These are phyloP conservation scores for Diplodia scrobiculata DNA, from an alignment of 2,329 filamentous ascomycete genomes.

Conservation along the genomic window DNA sequence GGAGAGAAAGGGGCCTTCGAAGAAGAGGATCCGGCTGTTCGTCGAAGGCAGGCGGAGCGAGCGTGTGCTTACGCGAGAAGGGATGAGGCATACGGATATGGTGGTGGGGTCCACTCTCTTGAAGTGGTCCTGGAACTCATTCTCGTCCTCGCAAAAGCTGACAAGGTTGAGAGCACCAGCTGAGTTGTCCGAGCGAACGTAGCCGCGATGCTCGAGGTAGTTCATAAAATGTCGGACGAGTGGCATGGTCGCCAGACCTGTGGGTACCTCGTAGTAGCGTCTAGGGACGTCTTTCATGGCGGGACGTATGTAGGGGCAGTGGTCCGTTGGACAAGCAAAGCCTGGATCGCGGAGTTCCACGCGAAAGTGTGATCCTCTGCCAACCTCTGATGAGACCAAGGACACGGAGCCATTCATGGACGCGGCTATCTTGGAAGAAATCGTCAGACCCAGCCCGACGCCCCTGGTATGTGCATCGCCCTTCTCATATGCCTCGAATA, in stretches of 20 bases:
- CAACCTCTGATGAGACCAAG: constrained; percentile 44
- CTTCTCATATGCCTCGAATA: constrained; percentile 52
- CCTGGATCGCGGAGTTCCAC: constrained; percentile 38
- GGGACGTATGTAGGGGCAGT: neutral
- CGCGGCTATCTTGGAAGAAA: constrained; percentile 48
- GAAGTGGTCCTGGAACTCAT: constrained; percentile 32
- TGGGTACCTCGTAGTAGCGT: constrained; percentile 30
- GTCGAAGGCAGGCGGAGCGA: constrained; percentile 32
- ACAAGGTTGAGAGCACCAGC: constrained; percentile 35
- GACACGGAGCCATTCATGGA: constrained; percentile 46
- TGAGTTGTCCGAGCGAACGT: constrained; percentile 20
- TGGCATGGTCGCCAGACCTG: neutral
- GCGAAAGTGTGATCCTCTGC: constrained; percentile 48
- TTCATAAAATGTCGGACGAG: constrained; percentile 31
- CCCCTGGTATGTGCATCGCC: constrained; percentile 44
- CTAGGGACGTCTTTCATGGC: constrained; percentile 29
- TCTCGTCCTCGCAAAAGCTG: constrained; percentile 35
- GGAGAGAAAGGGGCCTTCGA: constrained; percentile 38
- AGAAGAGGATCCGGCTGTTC: constrained; percentile 36
- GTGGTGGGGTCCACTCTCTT: constrained; percentile 31
- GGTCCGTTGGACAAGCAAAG: constrained; percentile 32
- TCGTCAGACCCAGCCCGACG: constrained; percentile 50
- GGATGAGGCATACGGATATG: constrained; percentile 39
- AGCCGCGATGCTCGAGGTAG: constrained; percentile 31
- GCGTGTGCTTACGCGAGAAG: constrained; percentile 34